Evolutionary conservation across 306 rosid species (phyloP).

Genomic region (Astragalus membranaceus): DNA sequence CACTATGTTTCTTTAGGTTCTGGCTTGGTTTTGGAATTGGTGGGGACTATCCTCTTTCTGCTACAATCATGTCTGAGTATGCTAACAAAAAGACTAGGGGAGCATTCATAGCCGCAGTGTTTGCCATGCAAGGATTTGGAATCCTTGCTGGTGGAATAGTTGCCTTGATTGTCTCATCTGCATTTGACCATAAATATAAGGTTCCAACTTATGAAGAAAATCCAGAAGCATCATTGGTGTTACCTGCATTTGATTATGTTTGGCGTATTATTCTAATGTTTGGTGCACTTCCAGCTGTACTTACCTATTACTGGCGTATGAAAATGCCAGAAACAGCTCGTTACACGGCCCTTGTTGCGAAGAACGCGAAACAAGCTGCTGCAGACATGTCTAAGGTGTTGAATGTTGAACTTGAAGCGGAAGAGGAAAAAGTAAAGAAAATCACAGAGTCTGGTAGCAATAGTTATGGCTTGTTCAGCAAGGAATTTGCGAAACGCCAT

Average conservation of each 20-base stretch:
- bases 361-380: slow-evolving; percentile 53
- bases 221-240: slow-evolving; percentile 12
- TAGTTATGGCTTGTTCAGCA: slow-evolving; percentile 46
- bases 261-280: slow-evolving; percentile 59
- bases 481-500: slow-evolving; percentile 42
- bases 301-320: slow-evolving; percentile 78
- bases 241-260: slow-evolving; percentile 43
- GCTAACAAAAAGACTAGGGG: slow-evolving; percentile 84
- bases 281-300: slow-evolving; percentile 51
- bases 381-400: slow-evolving; percentile 65
- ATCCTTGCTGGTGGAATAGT: slow-evolving; percentile 62
- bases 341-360: slow-evolving; percentile 65
- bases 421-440: slow-evolving; percentile 33
- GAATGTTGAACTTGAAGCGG: slow-evolving; percentile 45
- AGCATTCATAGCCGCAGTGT: slow-evolving; percentile 72
- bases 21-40: slow-evolving; percentile 94
- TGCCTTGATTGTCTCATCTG: slow-evolving; percentile 38
- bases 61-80: slow-evolving; percentile 86
- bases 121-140: slow-evolving; percentile 90
- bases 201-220: slow-evolving; percentile 22
- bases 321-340: slow-evolving; percentile 80
- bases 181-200: slow-evolving; percentile 37
- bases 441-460: background rate
- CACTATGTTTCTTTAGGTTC: slow-evolving; percentile 69
- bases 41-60: slow-evolving; percentile 83